These are phyloP conservation scores for Paramecium biaurelia DNA, from an alignment of 73 alveolate species.

Conservation along the genomic window DNA sequence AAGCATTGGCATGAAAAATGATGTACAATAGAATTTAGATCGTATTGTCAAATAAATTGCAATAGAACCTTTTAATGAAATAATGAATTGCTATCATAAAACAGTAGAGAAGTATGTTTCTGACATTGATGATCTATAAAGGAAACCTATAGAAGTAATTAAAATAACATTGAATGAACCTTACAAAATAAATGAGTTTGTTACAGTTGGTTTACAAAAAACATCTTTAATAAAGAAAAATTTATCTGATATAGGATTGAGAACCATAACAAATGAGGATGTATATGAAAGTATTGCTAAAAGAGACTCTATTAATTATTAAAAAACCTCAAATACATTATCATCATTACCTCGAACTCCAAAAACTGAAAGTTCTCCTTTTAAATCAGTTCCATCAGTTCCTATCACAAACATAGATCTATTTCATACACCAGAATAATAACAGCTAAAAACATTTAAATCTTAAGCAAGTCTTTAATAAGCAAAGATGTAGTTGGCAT, in stretches of 20 bases:
- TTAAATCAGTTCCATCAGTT: neutral
- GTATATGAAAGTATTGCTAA: constrained; percentile 15
- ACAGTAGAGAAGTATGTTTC: neutral
- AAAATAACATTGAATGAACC: neutral
- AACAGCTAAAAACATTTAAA: neutral
- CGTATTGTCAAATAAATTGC: neutral
- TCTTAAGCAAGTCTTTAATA: neutral
- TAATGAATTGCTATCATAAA: constrained; percentile 16
- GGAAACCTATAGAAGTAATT: constrained; percentile 33
- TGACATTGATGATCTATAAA: neutral
- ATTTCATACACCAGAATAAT: neutral
- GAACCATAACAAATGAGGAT: constrained; percentile 22
- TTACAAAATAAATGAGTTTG: neutral
- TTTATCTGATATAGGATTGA: neutral
- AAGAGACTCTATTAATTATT: neutral
- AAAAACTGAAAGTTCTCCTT: constrained; percentile 20
- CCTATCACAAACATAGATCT: constrained; percentile 18
- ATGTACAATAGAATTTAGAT: constrained; percentile 9
- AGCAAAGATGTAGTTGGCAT: neutral
- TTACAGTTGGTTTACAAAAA: neutral
- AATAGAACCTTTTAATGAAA: neutral
- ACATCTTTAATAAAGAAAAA: constrained; percentile 18
- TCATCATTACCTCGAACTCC: neutral
- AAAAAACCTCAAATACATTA: neutral
- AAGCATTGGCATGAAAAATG: constrained; percentile 9